Percentiles rank a stretch among this genome's conserved stretches.
Conservation (phyloP, 176 grass and related monocot species). For the Thinopyrum elongatum region DNA sequence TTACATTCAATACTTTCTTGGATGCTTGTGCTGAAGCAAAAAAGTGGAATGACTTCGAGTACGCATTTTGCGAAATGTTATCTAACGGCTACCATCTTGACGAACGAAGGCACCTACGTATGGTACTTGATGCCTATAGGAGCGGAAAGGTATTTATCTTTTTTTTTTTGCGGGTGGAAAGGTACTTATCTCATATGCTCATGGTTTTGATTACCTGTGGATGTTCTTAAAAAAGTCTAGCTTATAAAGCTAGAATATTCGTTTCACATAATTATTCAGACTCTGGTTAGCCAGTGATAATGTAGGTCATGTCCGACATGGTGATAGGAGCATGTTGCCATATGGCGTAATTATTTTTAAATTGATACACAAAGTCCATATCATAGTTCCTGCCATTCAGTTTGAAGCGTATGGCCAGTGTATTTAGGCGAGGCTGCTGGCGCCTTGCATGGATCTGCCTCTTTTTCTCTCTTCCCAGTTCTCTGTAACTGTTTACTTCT, state of each 20-base stretch:
- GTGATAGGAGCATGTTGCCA: conserved; percentile 9
- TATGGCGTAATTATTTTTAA: not conserved
- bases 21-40: conserved; percentile 68
- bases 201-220: conserved; percentile 7
- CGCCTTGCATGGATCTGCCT: too few species aligned
- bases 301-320: conserved; percentile 7
- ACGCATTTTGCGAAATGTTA: conserved; percentile 71
- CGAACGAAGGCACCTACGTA: conserved; percentile 62
- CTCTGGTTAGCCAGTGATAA: not conserved
- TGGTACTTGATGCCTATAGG: conserved; percentile 71
- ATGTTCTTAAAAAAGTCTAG: not conserved
- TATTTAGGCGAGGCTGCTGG: too few species aligned
- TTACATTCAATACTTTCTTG: conserved; percentile 95
- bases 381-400: not conserved
- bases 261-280: conserved; percentile 30
- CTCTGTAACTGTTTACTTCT: too few species aligned
- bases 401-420: not conserved
- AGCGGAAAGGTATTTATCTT: conserved; percentile 42
- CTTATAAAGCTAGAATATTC: conserved; percentile 22
- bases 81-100: conserved; percentile 63
- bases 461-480: too few species aligned
- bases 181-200: conserved; percentile 47
- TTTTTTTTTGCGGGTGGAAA: too few species aligned
- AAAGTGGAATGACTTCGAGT: conserved; percentile 84
- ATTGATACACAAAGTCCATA: not conserved